phyloP scores from a whole-genome alignment of 768 basidiomycete species.

The Candolleomyces efflorescens region DNA sequence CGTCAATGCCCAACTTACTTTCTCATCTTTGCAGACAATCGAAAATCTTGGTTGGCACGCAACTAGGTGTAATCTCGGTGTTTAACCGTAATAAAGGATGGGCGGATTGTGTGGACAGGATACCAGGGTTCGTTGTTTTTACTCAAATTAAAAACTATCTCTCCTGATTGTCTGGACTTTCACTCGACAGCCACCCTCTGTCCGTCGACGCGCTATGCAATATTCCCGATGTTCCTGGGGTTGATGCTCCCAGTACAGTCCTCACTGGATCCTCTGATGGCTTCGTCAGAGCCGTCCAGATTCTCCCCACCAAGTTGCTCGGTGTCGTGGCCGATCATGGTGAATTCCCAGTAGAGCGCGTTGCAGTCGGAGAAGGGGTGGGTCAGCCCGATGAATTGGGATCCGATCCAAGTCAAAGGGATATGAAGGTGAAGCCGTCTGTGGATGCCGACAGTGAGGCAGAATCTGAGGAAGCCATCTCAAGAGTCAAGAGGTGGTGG shows the following conservation, averaged over 20 bases:
- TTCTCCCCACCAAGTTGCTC: slow-evolving; percentile 85
- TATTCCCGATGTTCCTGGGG: slow-evolving; percentile 59
- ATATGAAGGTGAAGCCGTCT: slow-evolving; percentile 11
- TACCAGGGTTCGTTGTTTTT: slow-evolving; percentile 62
- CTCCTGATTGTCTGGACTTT: slow-evolving; percentile 3
- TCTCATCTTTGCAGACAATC: slow-evolving; percentile 42
- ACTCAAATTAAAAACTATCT: neutral
- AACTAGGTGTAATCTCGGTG: slow-evolving; percentile 82
- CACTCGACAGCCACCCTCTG: slow-evolving; percentile 68
- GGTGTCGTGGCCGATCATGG: slow-evolving; percentile 92
- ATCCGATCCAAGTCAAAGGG: slow-evolving; percentile 14
- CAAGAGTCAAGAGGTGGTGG: slow-evolving; percentile 51
- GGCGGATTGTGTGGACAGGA: slow-evolving; percentile 88
- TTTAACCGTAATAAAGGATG: slow-evolving; percentile 87
- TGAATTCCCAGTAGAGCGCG: slow-evolving; percentile 87
- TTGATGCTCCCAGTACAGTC: slow-evolving; percentile 64
- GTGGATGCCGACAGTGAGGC: slow-evolving; percentile 16
- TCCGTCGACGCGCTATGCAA: slow-evolving; percentile 85
- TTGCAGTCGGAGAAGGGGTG: slow-evolving; percentile 52
- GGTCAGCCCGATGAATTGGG: slow-evolving; percentile 23
- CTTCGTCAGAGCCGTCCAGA: slow-evolving; percentile 78
- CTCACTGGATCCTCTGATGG: slow-evolving; percentile 93
- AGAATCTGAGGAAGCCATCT: slow-evolving; percentile 12
- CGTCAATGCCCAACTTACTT: slow-evolving; percentile 11
- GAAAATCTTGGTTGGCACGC: slow-evolving; percentile 86